Conservation (phyloP, 1,284 basidiomycete species). For the Puccinia horiana region DNA sequence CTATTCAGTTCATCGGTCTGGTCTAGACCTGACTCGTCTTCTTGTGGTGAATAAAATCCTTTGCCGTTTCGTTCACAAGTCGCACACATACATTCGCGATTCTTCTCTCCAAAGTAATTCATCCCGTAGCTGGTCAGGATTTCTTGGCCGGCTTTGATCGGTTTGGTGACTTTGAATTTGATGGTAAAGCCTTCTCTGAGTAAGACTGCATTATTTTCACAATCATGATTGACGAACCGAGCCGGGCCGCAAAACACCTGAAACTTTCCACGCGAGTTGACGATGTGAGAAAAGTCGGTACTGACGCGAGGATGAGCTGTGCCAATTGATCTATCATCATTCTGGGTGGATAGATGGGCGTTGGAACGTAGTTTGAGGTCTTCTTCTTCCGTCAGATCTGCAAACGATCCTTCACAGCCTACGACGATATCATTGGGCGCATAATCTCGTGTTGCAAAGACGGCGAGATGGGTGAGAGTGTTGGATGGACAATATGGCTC, state of each 20-base stretch:
- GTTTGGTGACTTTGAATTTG: slow-evolving; percentile 52
- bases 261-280: slow-evolving; percentile 45
- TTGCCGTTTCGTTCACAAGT: slow-evolving; percentile 23
- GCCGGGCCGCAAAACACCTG: slow-evolving; percentile 47
- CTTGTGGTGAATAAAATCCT: slow-evolving; percentile 17
- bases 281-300: slow-evolving; percentile 46
- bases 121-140: slow-evolving; percentile 57
- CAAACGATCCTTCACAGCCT: slow-evolving; percentile 46
- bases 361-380: slow-evolving; percentile 33
- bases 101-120: slow-evolving; percentile 47
- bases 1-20: background rate
- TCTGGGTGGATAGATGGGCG: background rate
- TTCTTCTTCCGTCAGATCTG: slow-evolving; percentile 44
- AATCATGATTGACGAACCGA: slow-evolving; percentile 45
- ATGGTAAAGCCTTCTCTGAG: slow-evolving; percentile 46
- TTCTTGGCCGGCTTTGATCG: slow-evolving; percentile 55
- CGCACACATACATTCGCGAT: slow-evolving; percentile 47
- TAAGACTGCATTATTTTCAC: slow-evolving; percentile 30
- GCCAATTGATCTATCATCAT: background rate
- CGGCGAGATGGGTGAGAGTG: slow-evolving; percentile 38
- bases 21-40: background rate
- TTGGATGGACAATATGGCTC: background rate
- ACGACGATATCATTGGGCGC: slow-evolving; percentile 30
- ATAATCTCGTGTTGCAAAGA: slow-evolving; percentile 28
- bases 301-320: background rate